phyloP scores from a whole-genome alignment of 345 rosid species.

The Syzygium aromaticum region DNA sequence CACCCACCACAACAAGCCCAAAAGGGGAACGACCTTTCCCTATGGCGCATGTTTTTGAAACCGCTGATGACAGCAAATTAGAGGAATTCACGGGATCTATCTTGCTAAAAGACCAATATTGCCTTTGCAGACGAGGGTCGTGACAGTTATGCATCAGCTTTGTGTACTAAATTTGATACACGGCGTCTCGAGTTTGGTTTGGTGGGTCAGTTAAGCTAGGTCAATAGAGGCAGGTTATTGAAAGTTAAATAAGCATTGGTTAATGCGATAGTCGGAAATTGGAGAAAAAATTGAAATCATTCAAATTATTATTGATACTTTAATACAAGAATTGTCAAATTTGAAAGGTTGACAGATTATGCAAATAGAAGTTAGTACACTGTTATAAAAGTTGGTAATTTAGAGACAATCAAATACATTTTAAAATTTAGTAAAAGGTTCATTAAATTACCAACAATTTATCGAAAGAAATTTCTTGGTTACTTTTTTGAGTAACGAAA shows the following conservation, averaged over 20 bases:
- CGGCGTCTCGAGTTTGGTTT: not conserved
- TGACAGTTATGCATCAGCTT: rapidly evolving
- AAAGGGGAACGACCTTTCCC: too few relatives aligned
- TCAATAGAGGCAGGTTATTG: not conserved
- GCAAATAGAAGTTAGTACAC: not conserved
- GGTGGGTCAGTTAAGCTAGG: not conserved
- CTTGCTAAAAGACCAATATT: not conserved
- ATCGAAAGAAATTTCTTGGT: not conserved
- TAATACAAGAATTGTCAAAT: too few relatives aligned
- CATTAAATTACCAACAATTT: not conserved
- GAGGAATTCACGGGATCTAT: not conserved
- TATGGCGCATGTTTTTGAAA: not conserved
- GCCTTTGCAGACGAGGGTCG: not conserved
- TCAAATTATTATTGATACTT: too few relatives aligned
- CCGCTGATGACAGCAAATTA: not conserved
- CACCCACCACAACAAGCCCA: too few relatives aligned
- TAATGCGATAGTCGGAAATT: too few relatives aligned
- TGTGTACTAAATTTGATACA: not conserved
- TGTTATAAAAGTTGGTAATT: not conserved
- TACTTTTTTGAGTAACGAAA: not conserved
- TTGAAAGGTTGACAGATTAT: too few relatives aligned
- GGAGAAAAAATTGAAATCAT: too few relatives aligned
- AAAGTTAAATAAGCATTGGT: too few relatives aligned
- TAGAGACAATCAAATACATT: not conserved
- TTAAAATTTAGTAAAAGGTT: not conserved